Evolutionary conservation across 106 monocot genomes (phyloP), one percentile per base, ranked within the genome.

Genomic region (Chionographis japonica): DNA sequence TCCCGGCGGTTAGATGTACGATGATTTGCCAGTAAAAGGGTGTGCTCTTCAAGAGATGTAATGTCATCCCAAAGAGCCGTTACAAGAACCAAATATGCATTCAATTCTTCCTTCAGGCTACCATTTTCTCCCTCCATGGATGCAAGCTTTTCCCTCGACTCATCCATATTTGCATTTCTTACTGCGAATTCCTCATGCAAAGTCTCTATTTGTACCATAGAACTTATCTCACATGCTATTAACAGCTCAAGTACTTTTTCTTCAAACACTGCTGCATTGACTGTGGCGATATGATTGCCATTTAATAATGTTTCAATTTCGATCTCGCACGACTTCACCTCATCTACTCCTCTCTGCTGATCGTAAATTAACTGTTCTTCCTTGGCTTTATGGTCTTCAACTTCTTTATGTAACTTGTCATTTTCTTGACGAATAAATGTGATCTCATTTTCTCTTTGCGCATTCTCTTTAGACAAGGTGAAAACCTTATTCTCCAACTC

Each of bases 221-320:
- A 54, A 60, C 65, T 56, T 17, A 74, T 70, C 67, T 88, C 78
- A 46, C 70, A 60, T 46, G 50, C 72, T n/a, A 66, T 39, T 60
- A 78, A 62, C 60, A 90, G 66, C 62, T 90, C 83, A 64, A 75
- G 55, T 62, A 83, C 6, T 54, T 83, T 86, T 16, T 90, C 78
- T 73, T 86, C 66, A 61, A 78, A 80, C 5, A 78, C 13, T 46
- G 66, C 58, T 46, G 69, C 77, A 73, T 78, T 65, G 35, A 78
- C 61, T 70, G 74, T 35, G 35, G 80, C 42, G 7, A 56, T 54
- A n/a, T 83, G 77, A 36, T 56, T 17, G 6, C 78, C 90, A 75
- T 55, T 54, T 53, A 80, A 57, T 36, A 83, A 60, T 54, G 63
- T 39, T 41, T 54, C 62, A 64, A 67, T 61, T 69, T 85, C 89